Conservation (phyloP, 257 asterid genomes). For the Verbena officinalis region DNA sequence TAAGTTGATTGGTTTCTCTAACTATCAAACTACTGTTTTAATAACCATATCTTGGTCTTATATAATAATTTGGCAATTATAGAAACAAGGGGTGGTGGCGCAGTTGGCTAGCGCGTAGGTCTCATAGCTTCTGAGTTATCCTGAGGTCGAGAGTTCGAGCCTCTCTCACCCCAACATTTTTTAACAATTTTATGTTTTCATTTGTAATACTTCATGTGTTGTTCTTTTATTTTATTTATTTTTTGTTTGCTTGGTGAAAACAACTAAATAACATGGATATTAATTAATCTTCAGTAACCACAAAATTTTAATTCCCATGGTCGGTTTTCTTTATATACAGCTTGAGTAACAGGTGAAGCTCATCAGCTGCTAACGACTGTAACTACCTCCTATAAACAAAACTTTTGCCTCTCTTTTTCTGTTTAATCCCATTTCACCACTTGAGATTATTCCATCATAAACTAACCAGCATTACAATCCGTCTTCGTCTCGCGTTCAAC, state of each 20-base stretch:
- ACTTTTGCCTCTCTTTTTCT: background rate
- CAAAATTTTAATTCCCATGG: too few species aligned
- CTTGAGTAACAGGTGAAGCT: background rate
- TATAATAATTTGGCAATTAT: too few species aligned
- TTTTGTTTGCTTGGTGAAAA: too few species aligned
- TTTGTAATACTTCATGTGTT: too few species aligned
- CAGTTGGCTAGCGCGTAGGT: slow-evolving; percentile 10
- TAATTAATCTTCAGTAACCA: too few species aligned
- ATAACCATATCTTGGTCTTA: too few species aligned
- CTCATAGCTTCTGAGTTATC: slow-evolving; percentile 24
- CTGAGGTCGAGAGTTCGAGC: slow-evolving; percentile 46
- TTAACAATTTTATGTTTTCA: background rate
- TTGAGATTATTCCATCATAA: background rate
- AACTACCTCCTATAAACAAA: background rate
- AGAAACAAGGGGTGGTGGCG: background rate
- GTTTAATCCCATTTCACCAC: background rate
- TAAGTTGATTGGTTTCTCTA: too few species aligned
- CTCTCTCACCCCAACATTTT: slow-evolving; percentile 37
- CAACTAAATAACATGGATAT: too few species aligned
- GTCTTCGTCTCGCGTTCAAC: background rate
- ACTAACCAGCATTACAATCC: background rate
- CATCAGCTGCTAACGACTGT: background rate
- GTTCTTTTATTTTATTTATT: too few species aligned
- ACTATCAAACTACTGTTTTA: too few species aligned
- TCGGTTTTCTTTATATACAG: too few species aligned